Percentiles rank a stretch among this genome's conserved stretches.
These are phyloP conservation scores for Bryoerythrophyllum caledonicum DNA, from an alignment of 225 moss, liverwort and hornwort genomes.

Conservation along the genomic window DNA sequence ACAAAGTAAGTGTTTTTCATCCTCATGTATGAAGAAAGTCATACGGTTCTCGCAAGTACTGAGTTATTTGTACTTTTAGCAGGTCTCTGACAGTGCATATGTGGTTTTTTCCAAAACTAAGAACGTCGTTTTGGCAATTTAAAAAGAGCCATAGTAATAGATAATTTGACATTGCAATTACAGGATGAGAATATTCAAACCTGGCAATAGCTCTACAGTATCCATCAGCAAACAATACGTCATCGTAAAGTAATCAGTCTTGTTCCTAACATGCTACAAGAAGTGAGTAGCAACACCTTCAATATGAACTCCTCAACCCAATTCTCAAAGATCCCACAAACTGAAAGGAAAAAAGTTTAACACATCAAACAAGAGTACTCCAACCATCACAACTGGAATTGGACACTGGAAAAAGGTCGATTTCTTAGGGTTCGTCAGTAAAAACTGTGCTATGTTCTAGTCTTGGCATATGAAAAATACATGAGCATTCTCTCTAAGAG, in stretches of 20 bases:
- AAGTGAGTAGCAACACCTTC: not conserved
- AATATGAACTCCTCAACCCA: not conserved
- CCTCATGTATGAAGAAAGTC: too few relatives aligned
- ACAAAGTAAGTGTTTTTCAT: too few relatives aligned
- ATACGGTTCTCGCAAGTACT: too few relatives aligned
- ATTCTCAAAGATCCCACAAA: not conserved
- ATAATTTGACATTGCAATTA: not conserved
- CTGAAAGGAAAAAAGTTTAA: not conserved
- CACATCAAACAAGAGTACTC: not conserved
- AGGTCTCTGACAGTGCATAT: too few relatives aligned
- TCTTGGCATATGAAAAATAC: too few relatives aligned
- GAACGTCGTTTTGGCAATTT: too few relatives aligned
- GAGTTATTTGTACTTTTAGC: too few relatives aligned
- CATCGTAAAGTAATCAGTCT: not conserved
- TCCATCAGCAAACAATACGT: not conserved
- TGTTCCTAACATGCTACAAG: not conserved
- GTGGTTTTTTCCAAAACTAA: too few relatives aligned
- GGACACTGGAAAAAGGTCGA: too few relatives aligned
- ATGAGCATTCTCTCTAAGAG: not conserved
- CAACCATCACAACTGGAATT: not conserved
- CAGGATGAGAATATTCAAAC: not conserved
- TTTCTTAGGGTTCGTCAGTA: too few relatives aligned
- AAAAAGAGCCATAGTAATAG: too few relatives aligned
- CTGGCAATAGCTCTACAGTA: not conserved
- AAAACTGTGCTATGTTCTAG: too few relatives aligned